Conservation (phyloP, 371 early-diverging fungal species). For the Capillidium heterosporum region DNA sequence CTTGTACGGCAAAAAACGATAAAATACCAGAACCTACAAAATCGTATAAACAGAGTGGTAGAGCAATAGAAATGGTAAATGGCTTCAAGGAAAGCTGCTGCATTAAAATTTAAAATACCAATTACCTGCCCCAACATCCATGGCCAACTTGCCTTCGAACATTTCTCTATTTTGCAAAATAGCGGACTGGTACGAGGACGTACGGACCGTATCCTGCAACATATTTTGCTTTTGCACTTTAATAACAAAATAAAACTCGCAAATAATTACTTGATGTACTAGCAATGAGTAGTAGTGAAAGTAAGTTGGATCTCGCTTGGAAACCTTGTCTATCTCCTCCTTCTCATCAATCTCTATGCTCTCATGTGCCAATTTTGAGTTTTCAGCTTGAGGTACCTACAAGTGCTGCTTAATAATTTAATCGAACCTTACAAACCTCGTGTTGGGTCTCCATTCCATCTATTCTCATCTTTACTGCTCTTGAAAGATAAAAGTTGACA, state of each 20-base stretch:
- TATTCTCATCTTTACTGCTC: too few relatives aligned
- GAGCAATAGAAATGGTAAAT: too few relatives aligned
- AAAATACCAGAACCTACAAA: constrained; percentile 61
- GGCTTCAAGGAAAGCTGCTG: too few relatives aligned
- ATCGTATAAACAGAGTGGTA: neutral
- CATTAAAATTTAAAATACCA: constrained; percentile 11
- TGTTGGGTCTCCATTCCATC: too few relatives aligned
- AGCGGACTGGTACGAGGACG: constrained; percentile 84
- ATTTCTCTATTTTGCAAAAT: constrained; percentile 55
- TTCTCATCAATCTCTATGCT: too few relatives aligned
- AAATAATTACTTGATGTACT: constrained; percentile 69
- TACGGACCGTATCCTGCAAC: constrained; percentile 87
- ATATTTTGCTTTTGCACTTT: constrained; percentile 70
- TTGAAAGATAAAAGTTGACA: too few relatives aligned
- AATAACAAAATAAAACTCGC: neutral
- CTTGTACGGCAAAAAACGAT: constrained; percentile 84
- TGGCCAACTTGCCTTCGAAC: constrained; percentile 61
- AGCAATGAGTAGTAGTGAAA: constrained; percentile 90
- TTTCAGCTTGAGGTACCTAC: too few relatives aligned
- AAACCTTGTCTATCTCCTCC: too few relatives aligned
- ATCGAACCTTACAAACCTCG: too few relatives aligned
- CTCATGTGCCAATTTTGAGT: too few relatives aligned
- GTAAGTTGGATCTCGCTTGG: constrained; percentile 53
- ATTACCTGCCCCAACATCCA: constrained; percentile 90
- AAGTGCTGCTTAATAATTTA: too few relatives aligned